Evolutionary conservation across 768 basidiomycete species (phyloP), one percentile per base, ranked within the genome.

Genomic region (Sporobolomyces pararoseus): DNA sequence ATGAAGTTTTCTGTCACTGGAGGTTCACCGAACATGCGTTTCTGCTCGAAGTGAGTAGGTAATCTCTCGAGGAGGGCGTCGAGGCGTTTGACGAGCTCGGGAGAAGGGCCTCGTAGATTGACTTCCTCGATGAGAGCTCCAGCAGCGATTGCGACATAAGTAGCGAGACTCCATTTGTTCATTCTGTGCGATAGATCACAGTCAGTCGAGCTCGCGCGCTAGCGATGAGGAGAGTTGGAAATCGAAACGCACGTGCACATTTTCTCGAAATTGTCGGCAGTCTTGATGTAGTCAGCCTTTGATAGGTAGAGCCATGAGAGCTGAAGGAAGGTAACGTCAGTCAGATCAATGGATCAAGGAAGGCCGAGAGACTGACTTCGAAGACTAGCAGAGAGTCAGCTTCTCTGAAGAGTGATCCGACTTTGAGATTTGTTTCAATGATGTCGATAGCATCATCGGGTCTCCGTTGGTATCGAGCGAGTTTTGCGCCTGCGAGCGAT

Each of bases 381-480:
- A 74, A 74, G 1, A 70, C 69, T 39, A 74, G 69, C 14, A 74
- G 31, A 21, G 63, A 65, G 25, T 74, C 73, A 5, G 73, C 73
- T 32, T 74, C 69, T 12, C 73, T 51, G 63, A 74, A 74, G 17
- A 46, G 17, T 1, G 63, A 57, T 2, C 60, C 65, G 27, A 54
- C 35, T 29, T 13, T 51, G 21, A 71, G 54, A 13, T 57, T 62
- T 3, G n/a, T n/a, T 35, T 65, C 59, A 19, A 74, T 50, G 35
- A 70, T 63, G 27, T 14, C 31, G 39, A 71, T 62, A 25, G 73
- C 73, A 0, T n/a, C 25, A 34, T 65, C 69, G 2, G 42, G n/a
- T 21, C 55, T 19, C 16, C 63, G 58, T 14, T 34, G 25, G 39
- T 62, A 62, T 7, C 73, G 62, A 0, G 52, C 52, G 25, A 71